Evolutionary conservation across 202 grass and related monocot species (phyloP).

Genomic region (Panicum virgatum): DNA sequence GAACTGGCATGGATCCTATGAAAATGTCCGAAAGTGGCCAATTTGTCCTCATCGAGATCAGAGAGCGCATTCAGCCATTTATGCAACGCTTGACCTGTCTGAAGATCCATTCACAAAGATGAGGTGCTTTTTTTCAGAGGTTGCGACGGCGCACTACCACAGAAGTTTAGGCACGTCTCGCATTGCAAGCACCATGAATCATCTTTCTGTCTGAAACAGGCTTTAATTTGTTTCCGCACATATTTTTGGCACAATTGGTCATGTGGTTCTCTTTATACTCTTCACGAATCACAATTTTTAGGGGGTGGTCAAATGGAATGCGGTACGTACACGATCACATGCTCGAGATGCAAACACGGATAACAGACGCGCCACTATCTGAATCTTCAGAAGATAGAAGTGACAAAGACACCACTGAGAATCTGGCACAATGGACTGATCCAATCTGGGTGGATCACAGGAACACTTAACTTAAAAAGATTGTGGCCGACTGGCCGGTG

Average conservation of each 20-base stretch:
- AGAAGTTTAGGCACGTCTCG: too few relatives aligned
- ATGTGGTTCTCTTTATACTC: not conserved
- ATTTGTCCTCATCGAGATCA: too few relatives aligned
- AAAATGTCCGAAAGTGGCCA: too few relatives aligned
- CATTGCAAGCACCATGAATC: too few relatives aligned
- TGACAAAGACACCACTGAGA: not conserved
- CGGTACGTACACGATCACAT: too few relatives aligned
- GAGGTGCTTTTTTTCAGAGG: not conserved
- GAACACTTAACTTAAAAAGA: conserved; percentile 13
- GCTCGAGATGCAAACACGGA: too few relatives aligned
- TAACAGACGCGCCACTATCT: too few relatives aligned
- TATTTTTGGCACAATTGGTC: not conserved
- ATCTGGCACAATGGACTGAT: not conserved
- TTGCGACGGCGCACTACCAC: not conserved
- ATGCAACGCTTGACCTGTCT: not conserved
- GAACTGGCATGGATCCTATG: too few relatives aligned
- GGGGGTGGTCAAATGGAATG: too few relatives aligned
- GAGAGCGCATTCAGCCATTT: not conserved
- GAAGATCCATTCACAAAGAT: conserved; percentile 22
- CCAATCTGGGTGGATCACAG: not conserved
- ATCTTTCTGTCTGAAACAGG: too few relatives aligned
- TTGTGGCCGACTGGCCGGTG: too few relatives aligned
- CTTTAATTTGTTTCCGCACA: not conserved
- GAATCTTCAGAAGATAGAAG: not conserved
- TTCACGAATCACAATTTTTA: too few relatives aligned